Conservation (phyloP, 1,284 basidiomycete species). For the Calocybe gambosa region DNA sequence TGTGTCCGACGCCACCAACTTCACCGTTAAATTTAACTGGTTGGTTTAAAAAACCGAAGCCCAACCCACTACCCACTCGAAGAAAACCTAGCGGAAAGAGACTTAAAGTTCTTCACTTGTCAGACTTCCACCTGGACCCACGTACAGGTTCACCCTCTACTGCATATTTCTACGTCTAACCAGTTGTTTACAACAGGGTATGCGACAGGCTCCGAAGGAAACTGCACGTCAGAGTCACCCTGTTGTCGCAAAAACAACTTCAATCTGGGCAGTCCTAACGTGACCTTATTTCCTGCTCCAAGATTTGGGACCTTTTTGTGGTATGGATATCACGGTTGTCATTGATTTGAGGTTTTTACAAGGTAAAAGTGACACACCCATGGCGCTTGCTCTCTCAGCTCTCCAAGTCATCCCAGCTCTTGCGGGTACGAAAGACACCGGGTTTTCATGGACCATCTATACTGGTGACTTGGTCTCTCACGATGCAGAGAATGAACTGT, state of each 20-base stretch:
- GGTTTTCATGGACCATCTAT: constrained; percentile 64
- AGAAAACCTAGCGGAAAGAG: constrained; percentile 56
- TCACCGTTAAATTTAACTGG: constrained; percentile 22
- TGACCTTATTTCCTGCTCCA: constrained; percentile 51
- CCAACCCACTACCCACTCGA: constrained; percentile 49
- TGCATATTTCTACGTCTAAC: constrained; percentile 1
- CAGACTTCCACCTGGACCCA: constrained; percentile 76
- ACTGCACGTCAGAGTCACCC: constrained; percentile 58
- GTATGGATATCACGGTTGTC: no score
- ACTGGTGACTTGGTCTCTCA: constrained; percentile 78
- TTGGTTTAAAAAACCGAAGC: constrained; percentile 54
- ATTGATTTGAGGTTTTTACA: no score
- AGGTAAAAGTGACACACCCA: constrained; percentile 62
- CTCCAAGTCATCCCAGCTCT: constrained; percentile 65
- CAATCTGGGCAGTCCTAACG: constrained; percentile 47
- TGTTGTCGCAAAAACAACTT: constrained; percentile 63
- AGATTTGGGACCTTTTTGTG: constrained; percentile 62
- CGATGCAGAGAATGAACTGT: constrained; percentile 59
- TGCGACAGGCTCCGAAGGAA: constrained; percentile 67
- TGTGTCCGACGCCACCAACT: constrained; percentile 26
- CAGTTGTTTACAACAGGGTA: constrained; percentile 38
- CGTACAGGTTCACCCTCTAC: constrained; percentile 28
- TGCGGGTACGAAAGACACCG: constrained; percentile 51
- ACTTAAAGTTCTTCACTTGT: constrained; percentile 71
- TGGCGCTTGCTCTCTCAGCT: constrained; percentile 55